Evolutionary conservation across 768 basidiomycete species (phyloP).

Genomic region (Boletus coccyginus): DNA sequence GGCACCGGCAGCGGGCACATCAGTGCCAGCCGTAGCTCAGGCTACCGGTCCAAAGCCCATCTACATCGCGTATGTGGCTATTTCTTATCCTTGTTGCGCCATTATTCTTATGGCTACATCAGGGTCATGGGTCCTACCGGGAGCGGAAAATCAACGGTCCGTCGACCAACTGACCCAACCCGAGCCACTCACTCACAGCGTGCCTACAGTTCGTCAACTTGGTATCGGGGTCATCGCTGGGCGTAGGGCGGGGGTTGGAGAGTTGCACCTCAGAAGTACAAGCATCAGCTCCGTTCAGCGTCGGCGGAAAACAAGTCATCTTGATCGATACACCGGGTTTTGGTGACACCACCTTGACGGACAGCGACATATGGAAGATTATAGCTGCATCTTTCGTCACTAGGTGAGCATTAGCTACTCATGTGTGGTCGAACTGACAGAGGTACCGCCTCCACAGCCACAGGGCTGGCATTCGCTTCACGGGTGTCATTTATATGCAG

Average conservation of each 20-base stretch:
- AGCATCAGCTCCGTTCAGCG: slow-evolving; percentile 19
- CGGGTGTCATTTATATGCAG: slow-evolving; percentile 53
- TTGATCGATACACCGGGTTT: slow-evolving; percentile 66
- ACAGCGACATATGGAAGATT: slow-evolving; percentile 48
- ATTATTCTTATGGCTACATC: slow-evolving; percentile 4
- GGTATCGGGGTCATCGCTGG: slow-evolving; percentile 26
- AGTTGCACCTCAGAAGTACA: slow-evolving; percentile 36
- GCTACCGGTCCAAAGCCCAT: slow-evolving; percentile 14
- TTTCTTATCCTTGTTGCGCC: background rate
- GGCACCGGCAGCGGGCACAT: background rate
- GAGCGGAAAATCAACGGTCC: slow-evolving; percentile 32
- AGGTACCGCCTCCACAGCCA: slow-evolving; percentile 13
- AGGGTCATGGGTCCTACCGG: slow-evolving; percentile 31
- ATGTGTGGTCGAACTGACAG: background rate
- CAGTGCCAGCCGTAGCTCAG: background rate
- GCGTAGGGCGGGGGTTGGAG: slow-evolving; percentile 32
- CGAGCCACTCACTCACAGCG: background rate
- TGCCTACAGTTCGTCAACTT: slow-evolving; percentile 34
- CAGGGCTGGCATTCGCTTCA: slow-evolving; percentile 29
- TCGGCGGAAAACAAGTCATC: slow-evolving; percentile 36
- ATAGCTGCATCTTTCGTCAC: slow-evolving; percentile 41
- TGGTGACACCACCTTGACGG: slow-evolving; percentile 49
- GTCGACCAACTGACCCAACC: background rate
- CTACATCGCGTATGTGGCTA: slow-evolving; percentile 26
- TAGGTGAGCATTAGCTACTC: slow-evolving; percentile 12